A percentile compares a stretch with the other conserved stretches of the same genome.
These are phyloP conservation scores for Dothideomycetes sp. DNA, from an alignment of 2,329 filamentous ascomycete species.

Conservation along the genomic window DNA sequence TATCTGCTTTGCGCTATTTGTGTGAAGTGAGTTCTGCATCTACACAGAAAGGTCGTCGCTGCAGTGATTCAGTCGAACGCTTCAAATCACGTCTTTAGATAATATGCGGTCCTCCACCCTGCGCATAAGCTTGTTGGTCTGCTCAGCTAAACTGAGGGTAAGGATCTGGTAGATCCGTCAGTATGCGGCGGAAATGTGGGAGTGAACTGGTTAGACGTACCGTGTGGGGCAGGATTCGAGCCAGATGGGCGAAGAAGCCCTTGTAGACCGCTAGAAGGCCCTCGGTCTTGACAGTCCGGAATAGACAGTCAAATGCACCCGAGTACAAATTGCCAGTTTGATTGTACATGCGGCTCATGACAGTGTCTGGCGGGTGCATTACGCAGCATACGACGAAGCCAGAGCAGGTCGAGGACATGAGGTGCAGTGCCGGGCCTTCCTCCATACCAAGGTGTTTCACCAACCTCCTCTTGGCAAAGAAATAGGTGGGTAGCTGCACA, in stretches of 20 bases:
- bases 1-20: too few relatives aligned
- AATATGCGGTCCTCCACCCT: constrained; percentile 57
- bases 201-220: constrained; percentile 26
- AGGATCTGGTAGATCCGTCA: constrained; percentile 48
- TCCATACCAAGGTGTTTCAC: constrained; percentile 76
- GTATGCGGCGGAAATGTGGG: not conserved
- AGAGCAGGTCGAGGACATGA: constrained; percentile 78
- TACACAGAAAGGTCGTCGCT: too few relatives aligned
- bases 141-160: constrained; percentile 85
- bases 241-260: constrained; percentile 89
- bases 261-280: constrained; percentile 93
- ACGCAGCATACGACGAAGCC: constrained; percentile 95
- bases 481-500: constrained; percentile 94
- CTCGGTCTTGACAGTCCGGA: constrained; percentile 84
- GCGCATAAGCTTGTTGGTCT: constrained; percentile 87
- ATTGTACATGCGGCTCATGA: constrained; percentile 99
- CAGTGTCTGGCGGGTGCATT: constrained; percentile 98
- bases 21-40: too few relatives aligned
- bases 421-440: constrained; percentile 79
- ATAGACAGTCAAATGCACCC: constrained; percentile 82
- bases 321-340: constrained; percentile 96
- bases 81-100: too few relatives aligned
- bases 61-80: too few relatives aligned
- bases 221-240: constrained; percentile 88
- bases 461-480: constrained; percentile 85